A percentile compares a stretch with the other conserved stretches of the same genome.
These are phyloP conservation scores for Lepidium aucheri DNA, from an alignment of 345 rosid species.

Conservation along the genomic window DNA sequence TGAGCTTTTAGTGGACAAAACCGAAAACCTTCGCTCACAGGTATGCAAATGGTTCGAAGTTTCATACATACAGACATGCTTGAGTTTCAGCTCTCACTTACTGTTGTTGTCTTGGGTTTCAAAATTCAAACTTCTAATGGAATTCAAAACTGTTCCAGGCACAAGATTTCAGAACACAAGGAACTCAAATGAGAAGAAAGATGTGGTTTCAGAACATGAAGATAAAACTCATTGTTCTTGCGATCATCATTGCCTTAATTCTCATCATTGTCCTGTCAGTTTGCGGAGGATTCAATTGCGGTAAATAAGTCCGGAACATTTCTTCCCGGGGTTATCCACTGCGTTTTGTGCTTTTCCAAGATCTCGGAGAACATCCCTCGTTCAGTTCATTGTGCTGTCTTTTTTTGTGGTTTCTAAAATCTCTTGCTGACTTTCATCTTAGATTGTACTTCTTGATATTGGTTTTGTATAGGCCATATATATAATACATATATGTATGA, in stretches of 20 bases:
- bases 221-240: conserved; percentile 81
- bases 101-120: background rate
- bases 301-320: conserved; percentile 10
- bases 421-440: conserved; percentile 11
- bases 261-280: conserved; percentile 67
- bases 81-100: background rate
- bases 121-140: background rate
- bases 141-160: conserved; percentile 39
- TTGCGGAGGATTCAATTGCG: conserved; percentile 86
- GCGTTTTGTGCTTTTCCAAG: background rate
- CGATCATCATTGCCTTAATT: conserved; percentile 59
- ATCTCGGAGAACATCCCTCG: background rate
- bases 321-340: background rate
- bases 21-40: conserved; percentile 91
- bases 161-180: conserved; percentile 77
- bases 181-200: conserved; percentile 77
- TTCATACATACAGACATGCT: background rate
- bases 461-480: conserved; percentile 26
- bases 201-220: conserved; percentile 98
- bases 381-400: conserved; percentile 11
- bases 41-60: conserved; percentile 29
- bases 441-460: conserved; percentile 18
- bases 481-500: conserved; percentile 11
- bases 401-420: conserved; percentile 11
- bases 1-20: conserved; percentile 90